Evolutionary conservation across 2,329 filamentous ascomycete species (phyloP), one percentile per base, ranked within the genome.

Genomic region (Cryphonectria nitschkei): DNA sequence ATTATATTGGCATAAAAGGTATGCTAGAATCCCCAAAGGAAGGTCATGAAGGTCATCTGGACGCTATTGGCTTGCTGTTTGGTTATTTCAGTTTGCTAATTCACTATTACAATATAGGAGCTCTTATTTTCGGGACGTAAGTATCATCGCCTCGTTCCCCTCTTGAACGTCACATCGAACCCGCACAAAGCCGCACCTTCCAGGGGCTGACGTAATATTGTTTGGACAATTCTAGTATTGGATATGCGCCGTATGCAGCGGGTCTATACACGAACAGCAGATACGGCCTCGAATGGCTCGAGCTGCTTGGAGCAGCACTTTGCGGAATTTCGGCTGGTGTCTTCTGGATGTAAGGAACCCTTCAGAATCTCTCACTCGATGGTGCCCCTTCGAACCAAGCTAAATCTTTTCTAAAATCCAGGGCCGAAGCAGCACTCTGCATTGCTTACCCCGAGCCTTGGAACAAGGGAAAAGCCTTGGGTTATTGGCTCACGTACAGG

Each of bases 241-340:
- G 92, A 0, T 94, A 91, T 74, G 89, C 91, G 2, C 90, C 90
- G 0, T 94, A 87, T 73, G 90, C 91, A 0, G 92, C 91, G 0
- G 91, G 90, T 0, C 80, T 93, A 0, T 93, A 93, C 78, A 88
- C 86, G 3, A 92, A 93, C 79, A 93, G 93, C 76, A 85, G 91
- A 0, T 93, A 86, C 75, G 90, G 89, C 1, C 88, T 81, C 0
- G 86, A 90, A 74, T 94, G 92, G 92, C 84, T 93, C 13, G 85
- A 90, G 0, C 83, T 93, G 0, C 79, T 93, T 11, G 92, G 91
- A 0, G 90, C 90, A 0, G 90, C 90, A 0, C 81, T 91, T 0
- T 93, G 91, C 73, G 91, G 91, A 26, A 84, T 93, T 43, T 90
- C 88, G 0, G 91, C 92, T 0, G 92, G 92, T 0, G 83, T 93